phyloP scores from a whole-genome alignment of 2,329 filamentous ascomycete genomes.

The Fusarium newnesense region DNA sequence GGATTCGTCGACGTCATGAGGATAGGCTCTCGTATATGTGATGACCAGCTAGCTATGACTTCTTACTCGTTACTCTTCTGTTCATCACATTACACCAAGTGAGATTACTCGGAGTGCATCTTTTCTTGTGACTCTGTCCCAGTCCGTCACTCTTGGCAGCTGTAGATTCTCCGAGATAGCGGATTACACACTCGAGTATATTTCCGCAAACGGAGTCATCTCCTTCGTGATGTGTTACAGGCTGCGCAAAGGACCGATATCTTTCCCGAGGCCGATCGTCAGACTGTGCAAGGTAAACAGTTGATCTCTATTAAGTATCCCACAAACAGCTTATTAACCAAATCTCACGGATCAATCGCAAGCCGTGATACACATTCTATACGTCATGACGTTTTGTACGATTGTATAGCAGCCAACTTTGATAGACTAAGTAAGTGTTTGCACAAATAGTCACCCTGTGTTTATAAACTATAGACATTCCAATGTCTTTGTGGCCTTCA shows the following conservation, averaged over 20 bases:
- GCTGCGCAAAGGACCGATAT: slow-evolving; percentile 32
- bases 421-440: neutral
- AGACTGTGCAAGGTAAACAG: neutral
- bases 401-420: neutral
- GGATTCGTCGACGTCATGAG: slow-evolving; percentile 17
- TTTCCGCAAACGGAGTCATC: slow-evolving; percentile 33
- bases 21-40: neutral
- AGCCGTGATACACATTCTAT: neutral
- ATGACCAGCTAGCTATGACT: neutral
- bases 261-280: neutral
- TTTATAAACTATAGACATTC: too few species aligned
- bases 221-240: slow-evolving; percentile 31
- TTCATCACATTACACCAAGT: slow-evolving; percentile 22
- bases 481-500: too few species aligned
- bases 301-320: neutral
- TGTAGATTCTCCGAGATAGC: slow-evolving; percentile 8
- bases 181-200: slow-evolving; percentile 25
- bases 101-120: slow-evolving; percentile 24
- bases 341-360: neutral
- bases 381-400: neutral
- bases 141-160: slow-evolving; percentile 1
- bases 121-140: neutral
- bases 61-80: neutral
- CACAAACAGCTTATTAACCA: neutral
- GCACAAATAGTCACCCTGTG: too few species aligned